Evolutionary conservation across 2,329 filamentous ascomycete species (phyloP).

Genomic region (Diaporthe humulicola): DNA sequence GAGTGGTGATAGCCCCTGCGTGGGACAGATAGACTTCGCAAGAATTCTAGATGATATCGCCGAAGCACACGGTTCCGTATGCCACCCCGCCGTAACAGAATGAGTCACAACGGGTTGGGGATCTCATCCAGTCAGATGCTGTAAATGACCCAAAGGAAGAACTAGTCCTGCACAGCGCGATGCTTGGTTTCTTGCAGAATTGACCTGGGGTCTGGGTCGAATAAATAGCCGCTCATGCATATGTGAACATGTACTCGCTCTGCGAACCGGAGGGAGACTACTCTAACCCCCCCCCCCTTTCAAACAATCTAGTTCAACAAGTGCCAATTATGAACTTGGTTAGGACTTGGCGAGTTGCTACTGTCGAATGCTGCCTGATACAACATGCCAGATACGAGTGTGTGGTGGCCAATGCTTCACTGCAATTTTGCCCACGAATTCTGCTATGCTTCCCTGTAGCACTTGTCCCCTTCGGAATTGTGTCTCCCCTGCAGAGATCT

Average conservation of each 20-base stretch:
- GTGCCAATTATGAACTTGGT: not conserved
- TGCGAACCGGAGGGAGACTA: not conserved
- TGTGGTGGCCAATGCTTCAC: not conserved
- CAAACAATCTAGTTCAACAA: not conserved
- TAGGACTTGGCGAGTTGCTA: not conserved
- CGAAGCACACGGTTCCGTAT: not conserved
- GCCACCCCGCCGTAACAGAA: not conserved
- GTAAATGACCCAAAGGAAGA: not conserved
- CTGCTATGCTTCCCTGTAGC: too few species aligned
- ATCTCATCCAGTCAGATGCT: not conserved
- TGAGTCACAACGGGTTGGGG: not conserved
- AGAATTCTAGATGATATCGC: constrained; percentile 32
- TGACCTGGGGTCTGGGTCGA: not conserved
- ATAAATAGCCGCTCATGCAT: not conserved
- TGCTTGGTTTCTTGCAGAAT: not conserved
- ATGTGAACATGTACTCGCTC: too few species aligned
- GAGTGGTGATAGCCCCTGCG: not conserved
- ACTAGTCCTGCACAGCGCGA: too few species aligned
- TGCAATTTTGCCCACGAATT: not conserved
- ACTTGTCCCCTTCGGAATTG: too few species aligned
- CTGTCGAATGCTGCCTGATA: not conserved
- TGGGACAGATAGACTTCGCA: constrained; percentile 4
- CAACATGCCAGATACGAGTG: not conserved
- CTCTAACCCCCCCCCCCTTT: too few species aligned
- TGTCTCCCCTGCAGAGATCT: too few species aligned